phyloP scores from a whole-genome alignment of 345 rosid genomes.

The Mercurialis annua region DNA sequence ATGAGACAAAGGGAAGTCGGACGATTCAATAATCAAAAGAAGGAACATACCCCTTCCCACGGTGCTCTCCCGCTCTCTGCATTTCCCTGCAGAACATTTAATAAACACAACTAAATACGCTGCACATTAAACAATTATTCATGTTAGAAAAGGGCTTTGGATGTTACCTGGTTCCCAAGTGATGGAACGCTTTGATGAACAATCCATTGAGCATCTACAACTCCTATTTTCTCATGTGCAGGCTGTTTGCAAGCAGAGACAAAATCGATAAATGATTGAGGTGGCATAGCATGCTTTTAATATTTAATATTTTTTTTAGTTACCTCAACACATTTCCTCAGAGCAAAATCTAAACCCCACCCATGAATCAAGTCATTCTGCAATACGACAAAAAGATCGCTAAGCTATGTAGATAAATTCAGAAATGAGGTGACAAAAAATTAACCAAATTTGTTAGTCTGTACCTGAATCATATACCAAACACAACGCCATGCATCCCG shows the following conservation, averaged over 20 bases:
- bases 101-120: slow-evolving; percentile 3
- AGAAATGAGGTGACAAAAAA: neutral
- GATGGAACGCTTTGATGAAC: slow-evolving; percentile 67
- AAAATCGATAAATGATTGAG: neutral
- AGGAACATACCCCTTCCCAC: slow-evolving; percentile 58
- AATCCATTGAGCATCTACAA: slow-evolving; percentile 71
- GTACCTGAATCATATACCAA: slow-evolving; percentile 95
- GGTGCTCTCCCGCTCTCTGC: slow-evolving; percentile 45
- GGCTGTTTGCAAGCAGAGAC: slow-evolving; percentile 34
- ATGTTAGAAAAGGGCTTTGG: neutral
- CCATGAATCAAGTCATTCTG: slow-evolving; percentile 83
- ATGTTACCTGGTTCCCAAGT: slow-evolving; percentile 67
- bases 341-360: slow-evolving; percentile 74
- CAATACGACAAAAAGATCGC: neutral
- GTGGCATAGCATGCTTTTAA: neutral
- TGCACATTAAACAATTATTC: neutral
- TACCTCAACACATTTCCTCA: slow-evolving; percentile 68
- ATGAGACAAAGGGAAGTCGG: neutral
- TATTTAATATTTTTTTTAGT: too few relatives aligned
- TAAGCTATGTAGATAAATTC: neutral
- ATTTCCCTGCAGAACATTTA: slow-evolving; percentile 39
- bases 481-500: slow-evolving; percentile 93
- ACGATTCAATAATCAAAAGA: neutral
- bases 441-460: neutral
- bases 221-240: slow-evolving; percentile 69